Percentiles rank a stretch among this genome's conserved stretches.
Evolutionary conservation across 192 early-diverging fungal genomes (phyloP).

Genomic region (Backusella circina): DNA sequence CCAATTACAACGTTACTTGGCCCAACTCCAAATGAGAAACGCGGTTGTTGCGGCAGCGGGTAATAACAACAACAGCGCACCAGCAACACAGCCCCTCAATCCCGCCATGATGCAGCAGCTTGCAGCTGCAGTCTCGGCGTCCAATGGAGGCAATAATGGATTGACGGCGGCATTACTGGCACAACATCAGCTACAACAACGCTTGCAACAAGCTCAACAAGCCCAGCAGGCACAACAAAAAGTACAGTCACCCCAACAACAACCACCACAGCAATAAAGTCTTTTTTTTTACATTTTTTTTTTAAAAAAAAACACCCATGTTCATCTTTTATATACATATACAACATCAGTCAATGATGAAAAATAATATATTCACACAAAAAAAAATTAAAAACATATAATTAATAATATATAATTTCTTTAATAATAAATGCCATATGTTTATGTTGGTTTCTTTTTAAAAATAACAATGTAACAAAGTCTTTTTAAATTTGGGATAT

Average conservation of each 20-base stretch:
- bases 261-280: not conserved
- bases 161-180: slow-evolving; percentile 12
- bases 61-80: not conserved
- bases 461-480: not conserved
- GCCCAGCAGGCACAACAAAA: not conserved
- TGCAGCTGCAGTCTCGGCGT: slow-evolving; percentile 15
- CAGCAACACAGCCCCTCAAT: not conserved
- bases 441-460: not conserved
- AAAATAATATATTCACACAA: too few species aligned
- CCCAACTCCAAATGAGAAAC: slow-evolving; percentile 31
- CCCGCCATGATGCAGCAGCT: slow-evolving; percentile 9
- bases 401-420: too few species aligned
- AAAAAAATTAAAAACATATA: not conserved
- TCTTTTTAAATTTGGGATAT: not conserved
- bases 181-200: slow-evolving; percentile 3
- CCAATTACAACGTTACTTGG: slow-evolving; percentile 31
- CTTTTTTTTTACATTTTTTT: not conserved
- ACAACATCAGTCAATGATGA: not conserved
- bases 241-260: not conserved
- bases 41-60: not conserved
- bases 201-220: not conserved
- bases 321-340: not conserved
- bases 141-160: slow-evolving; percentile 10
- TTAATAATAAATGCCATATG: not conserved
- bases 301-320: not conserved